These are phyloP conservation scores for Microbotryomycetes sp. DNA, from an alignment of 1,284 basidiomycete genomes.

Conservation along the genomic window DNA sequence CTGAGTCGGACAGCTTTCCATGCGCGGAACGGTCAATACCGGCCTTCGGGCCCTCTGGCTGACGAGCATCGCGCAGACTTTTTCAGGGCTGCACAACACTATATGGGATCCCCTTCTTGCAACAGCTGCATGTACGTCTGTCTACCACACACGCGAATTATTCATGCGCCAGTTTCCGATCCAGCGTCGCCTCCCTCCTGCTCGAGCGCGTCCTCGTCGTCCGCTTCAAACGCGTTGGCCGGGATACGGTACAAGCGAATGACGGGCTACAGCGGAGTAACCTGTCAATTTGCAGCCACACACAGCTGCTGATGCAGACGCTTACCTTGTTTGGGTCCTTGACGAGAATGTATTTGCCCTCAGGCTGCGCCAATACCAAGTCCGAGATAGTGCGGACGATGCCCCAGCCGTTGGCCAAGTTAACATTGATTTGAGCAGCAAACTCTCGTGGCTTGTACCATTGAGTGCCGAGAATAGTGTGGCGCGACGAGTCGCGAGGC, in stretches of 20 bases:
- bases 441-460: constrained; percentile 93
- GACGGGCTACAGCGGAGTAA: constrained; percentile 56
- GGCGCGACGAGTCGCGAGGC: constrained; percentile 87
- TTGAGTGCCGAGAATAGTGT: constrained; percentile 90
- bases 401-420: constrained; percentile 94
- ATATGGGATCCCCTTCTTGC: too few relatives aligned
- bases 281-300: neutral
- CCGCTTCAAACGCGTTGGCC: constrained; percentile 63
- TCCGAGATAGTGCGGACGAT: constrained; percentile 92
- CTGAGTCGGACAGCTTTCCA: too few relatives aligned
- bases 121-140: too few relatives aligned
- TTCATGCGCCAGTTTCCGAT: neutral
- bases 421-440: constrained; percentile 90
- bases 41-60: too few relatives aligned
- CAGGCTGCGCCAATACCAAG: constrained; percentile 85
- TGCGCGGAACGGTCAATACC: too few relatives aligned
- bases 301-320: constrained; percentile 19
- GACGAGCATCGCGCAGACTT: too few relatives aligned
- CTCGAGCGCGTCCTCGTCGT: constrained; percentile 52
- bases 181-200: constrained; percentile 29
- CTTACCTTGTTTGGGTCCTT: constrained; percentile 94
- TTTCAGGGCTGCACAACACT: too few relatives aligned
- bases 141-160: neutral
- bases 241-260: constrained; percentile 91
- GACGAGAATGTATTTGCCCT: constrained; percentile 90